A percentile compares a stretch with the other conserved stretches of the same genome.
Evolutionary conservation across 306 rosid genomes (phyloP).

Genomic region (Prunus campanulata): DNA sequence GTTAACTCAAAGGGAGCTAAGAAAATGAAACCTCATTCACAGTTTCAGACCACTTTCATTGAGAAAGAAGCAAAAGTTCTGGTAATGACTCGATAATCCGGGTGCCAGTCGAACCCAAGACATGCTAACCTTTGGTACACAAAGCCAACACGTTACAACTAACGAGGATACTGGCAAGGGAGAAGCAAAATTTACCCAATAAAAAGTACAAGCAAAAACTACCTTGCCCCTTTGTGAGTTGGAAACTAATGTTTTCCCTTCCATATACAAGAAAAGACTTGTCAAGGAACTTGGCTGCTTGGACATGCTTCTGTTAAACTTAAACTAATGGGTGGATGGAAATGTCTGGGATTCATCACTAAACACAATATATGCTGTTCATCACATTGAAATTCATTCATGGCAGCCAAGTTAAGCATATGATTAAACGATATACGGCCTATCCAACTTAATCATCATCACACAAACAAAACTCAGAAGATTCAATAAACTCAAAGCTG

Average conservation of each 20-base stretch:
- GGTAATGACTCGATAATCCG: too few relatives aligned
- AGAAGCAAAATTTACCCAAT: neutral
- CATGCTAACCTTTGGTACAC: too few relatives aligned
- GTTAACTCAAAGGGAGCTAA: neutral
- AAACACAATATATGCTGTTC: too few relatives aligned
- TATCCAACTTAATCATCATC: neutral
- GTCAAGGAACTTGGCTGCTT: too few relatives aligned
- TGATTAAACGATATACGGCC: neutral
- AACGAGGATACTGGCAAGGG: too few relatives aligned
- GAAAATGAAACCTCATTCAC: neutral
- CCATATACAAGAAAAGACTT: too few relatives aligned
- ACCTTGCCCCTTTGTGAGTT: neutral
- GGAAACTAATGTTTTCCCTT: neutral
- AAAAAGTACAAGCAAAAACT: neutral
- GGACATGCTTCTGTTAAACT: too few relatives aligned
- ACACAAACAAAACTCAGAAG: conserved; percentile 13
- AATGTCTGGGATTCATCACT: too few relatives aligned
- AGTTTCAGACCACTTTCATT: neutral
- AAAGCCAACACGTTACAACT: too few relatives aligned
- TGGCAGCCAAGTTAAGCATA: neutral
- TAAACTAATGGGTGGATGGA: too few relatives aligned
- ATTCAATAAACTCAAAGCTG: conserved; percentile 28
- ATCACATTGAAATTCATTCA: neutral
- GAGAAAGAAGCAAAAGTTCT: neutral
- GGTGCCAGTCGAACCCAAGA: too few relatives aligned